Evolutionary conservation across 2,329 filamentous ascomycete genomes (phyloP), one percentile per base, ranked within the genome.

Genomic region (Orbilia oligospora): DNA sequence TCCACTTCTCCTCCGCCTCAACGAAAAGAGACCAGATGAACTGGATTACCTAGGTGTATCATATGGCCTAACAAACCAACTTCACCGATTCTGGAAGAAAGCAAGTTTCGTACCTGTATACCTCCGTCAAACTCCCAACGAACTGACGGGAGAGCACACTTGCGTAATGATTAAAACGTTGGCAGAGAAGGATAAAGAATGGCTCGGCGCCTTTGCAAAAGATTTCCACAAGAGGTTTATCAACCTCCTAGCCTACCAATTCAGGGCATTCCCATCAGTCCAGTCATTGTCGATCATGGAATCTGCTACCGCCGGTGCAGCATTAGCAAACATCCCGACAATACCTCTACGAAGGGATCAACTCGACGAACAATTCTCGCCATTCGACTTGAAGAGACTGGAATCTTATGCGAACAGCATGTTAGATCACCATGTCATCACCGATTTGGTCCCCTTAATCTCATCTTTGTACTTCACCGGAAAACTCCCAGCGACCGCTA

Each of bases 71-170:
- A 99, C 96, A 0, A 88, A 91, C 46, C 88, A 90, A 14, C 89
- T 99, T 14, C 96, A 97, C 86, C 97, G 93, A 83, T 99, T 99
- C 87, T 99, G 96, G 96, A 97, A 97, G 85, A 91, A 92, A 41
- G 90, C 92, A 16, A 87, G 88, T 0, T 99, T 97, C 84, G 90
- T 91, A 1, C 96, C 96, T 0, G 93, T 99, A 0, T 99, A 99
- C 83, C 88, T 99, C 14, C 90, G 96, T 38, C 96, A 99, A 86
- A 99, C 97, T 1, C 88, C 96, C 65, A 99, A 98, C 83, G 96
- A 98, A 72, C 88, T 99, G 55, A 99, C 97, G 0, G 96, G 96
- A 70, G 96, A 99, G 85, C 96, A 99, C 84, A 97, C 96, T 0
- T 97, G 94, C 83, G 95, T 99, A 30, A 99, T 99, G 97, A 88